Evolutionary conservation across 2,329 filamentous ascomycete genomes (phyloP).

Genomic region (Botrytis galanthina): DNA sequence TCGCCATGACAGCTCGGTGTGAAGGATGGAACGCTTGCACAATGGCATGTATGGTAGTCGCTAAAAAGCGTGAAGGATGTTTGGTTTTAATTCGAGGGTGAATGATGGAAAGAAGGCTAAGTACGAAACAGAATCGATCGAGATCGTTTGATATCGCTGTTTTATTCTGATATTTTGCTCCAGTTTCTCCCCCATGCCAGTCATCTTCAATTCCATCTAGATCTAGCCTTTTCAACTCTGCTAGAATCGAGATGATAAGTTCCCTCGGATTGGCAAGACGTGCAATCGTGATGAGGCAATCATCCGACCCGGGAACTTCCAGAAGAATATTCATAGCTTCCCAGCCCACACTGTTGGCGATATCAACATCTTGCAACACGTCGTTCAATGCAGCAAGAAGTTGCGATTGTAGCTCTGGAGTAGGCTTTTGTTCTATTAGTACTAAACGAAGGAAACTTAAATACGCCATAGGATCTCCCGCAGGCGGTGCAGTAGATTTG

Average conservation of each 20-base stretch:
- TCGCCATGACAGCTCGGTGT: constrained; percentile 65
- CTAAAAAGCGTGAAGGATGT: constrained; percentile 74
- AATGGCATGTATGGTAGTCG: constrained; percentile 71
- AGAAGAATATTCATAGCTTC: too few relatives aligned
- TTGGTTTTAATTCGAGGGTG: constrained; percentile 75
- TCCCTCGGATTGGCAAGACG: constrained; percentile 77
- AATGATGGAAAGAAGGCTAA: constrained; percentile 70
- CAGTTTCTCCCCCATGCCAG: constrained; percentile 23
- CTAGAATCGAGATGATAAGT: constrained; percentile 76
- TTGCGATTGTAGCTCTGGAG: too few relatives aligned
- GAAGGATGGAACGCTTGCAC: constrained; percentile 62
- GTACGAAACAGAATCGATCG: constrained; percentile 63
- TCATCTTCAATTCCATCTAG: constrained; percentile 43
- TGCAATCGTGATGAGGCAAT: constrained; percentile 49
- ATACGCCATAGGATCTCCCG: too few relatives aligned
- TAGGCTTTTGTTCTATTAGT: too few relatives aligned
- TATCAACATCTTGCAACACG: too few relatives aligned
- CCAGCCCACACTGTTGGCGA: too few relatives aligned
- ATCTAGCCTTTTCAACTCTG: constrained; percentile 62
- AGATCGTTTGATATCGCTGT: constrained; percentile 27
- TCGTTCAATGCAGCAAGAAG: too few relatives aligned
- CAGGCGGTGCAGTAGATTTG: too few relatives aligned
- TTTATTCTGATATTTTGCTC: constrained; percentile 26
- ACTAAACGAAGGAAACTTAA: too few relatives aligned
- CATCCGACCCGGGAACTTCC: too few relatives aligned